A percentile compares a stretch with the other conserved stretches of the same genome.
These are phyloP conservation scores for Baeospora myosura DNA, from an alignment of 1,284 basidiomycete species.

Conservation along the genomic window DNA sequence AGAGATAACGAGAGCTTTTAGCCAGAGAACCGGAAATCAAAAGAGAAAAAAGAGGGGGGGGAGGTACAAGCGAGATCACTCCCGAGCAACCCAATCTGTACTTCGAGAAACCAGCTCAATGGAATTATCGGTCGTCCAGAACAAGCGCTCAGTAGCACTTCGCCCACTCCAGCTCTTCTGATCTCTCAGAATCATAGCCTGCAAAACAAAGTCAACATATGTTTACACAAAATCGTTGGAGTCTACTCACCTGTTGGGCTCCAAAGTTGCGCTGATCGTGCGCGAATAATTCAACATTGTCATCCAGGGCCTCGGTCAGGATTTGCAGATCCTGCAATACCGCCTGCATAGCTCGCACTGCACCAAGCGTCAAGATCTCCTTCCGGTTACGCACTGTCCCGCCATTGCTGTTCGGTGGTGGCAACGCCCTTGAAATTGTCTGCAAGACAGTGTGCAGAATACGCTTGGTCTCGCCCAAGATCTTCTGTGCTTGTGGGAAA, in stretches of 20 bases:
- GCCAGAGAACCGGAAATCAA: too few species aligned
- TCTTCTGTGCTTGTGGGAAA: slow-evolving; percentile 77
- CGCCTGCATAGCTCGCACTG: slow-evolving; percentile 73
- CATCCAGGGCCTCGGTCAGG: slow-evolving; percentile 78
- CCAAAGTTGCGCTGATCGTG: slow-evolving; percentile 88
- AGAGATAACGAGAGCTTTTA: too few species aligned
- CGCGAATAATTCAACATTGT: slow-evolving; percentile 84
- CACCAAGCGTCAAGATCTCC: slow-evolving; percentile 62
- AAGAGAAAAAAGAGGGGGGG: too few species aligned
- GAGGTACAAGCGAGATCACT: too few species aligned
- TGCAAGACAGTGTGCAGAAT: slow-evolving; percentile 81
- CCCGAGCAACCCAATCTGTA: slow-evolving; percentile 76
- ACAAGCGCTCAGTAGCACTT: slow-evolving; percentile 79
- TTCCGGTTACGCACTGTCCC: slow-evolving; percentile 57
- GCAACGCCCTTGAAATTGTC: slow-evolving; percentile 66
- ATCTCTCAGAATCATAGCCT: slow-evolving; percentile 89
- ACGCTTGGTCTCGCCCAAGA: slow-evolving; percentile 82
- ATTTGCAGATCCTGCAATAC: slow-evolving; percentile 81
- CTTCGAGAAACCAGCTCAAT: slow-evolving; percentile 76
- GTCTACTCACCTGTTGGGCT: slow-evolving; percentile 73
- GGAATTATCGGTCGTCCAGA: slow-evolving; percentile 84
- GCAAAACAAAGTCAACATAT: slow-evolving; percentile 6
- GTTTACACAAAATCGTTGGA: background rate
- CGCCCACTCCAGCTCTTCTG: slow-evolving; percentile 89
- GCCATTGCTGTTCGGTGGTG: slow-evolving; percentile 41